Evolutionary conservation across 73 alveolate species (phyloP).

Genomic region (Paramecium biaurelia): DNA sequence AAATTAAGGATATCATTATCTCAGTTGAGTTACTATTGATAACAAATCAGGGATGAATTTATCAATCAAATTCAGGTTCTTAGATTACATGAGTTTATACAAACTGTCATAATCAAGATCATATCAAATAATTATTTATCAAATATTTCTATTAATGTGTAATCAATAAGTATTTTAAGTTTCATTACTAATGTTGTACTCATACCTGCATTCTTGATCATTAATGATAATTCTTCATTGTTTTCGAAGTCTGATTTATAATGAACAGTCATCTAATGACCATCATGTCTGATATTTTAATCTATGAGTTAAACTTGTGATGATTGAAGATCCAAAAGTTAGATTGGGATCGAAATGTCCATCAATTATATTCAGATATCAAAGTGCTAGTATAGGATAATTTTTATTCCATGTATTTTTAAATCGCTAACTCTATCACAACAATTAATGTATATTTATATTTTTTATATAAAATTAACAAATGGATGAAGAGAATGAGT

Average conservation of each 20-base stretch:
- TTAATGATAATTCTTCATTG: constrained; percentile 49
- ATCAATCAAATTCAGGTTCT: constrained; percentile 78
- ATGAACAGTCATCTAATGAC: constrained; percentile 65
- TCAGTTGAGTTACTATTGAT: constrained; percentile 54
- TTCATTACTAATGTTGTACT: constrained; percentile 68
- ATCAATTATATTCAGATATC: constrained; percentile 68
- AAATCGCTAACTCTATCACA: no score
- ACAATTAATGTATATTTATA: no score
- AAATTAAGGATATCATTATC: constrained; percentile 57
- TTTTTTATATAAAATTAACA: no score
- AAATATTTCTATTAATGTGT: constrained; percentile 47
- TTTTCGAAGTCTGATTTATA: constrained; percentile 66
- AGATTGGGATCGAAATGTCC: constrained; percentile 65
- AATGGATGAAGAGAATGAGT: no score
- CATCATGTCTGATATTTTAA: constrained; percentile 61
- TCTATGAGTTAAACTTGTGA: constrained; percentile 48
- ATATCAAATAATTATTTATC: constrained; percentile 63
- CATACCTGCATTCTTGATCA: constrained; percentile 61
- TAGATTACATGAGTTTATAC: neutral
- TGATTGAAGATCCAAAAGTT: constrained; percentile 68
- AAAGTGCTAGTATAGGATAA: no score
- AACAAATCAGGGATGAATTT: constrained; percentile 62
- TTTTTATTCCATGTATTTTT: no score
- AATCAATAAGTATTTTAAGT: constrained; percentile 65
- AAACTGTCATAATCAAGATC: constrained; percentile 69